Conservation (phyloP, 1,284 basidiomycete species). For the Melampsora americana region DNA sequence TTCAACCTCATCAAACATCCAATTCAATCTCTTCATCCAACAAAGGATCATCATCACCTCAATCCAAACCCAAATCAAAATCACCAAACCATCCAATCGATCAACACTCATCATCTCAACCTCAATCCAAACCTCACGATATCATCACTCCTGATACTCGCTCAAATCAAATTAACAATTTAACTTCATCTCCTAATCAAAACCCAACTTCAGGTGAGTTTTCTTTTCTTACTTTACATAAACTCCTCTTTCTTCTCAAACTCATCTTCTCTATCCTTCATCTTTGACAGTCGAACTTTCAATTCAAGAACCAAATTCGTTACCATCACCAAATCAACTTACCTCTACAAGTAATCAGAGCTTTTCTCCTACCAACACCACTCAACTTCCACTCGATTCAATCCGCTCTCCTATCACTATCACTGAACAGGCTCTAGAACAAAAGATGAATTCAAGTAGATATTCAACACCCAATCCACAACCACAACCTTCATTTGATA, state of each 20-base stretch:
- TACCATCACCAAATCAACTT: neutral
- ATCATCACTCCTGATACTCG: too few relatives aligned
- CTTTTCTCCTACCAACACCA: slow-evolving; percentile 2
- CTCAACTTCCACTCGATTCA: neutral
- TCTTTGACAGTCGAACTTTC: neutral
- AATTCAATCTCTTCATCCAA: neutral
- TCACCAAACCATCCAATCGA: too few relatives aligned
- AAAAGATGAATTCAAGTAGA: neutral
- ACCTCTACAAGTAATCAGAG: neutral
- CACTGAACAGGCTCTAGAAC: neutral
- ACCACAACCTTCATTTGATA: neutral
- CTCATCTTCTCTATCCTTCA: neutral
- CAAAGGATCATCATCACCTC: too few relatives aligned
- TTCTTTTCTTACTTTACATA: neutral
- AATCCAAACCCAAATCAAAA: too few relatives aligned
- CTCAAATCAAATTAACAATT: slow-evolving; percentile 24
- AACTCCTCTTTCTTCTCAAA: neutral
- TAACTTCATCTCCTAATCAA: neutral
- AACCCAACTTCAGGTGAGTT: neutral
- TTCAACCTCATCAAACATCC: neutral
- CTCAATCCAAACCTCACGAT: neutral
- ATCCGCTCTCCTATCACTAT: neutral
- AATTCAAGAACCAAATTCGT: neutral
- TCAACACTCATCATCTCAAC: neutral
- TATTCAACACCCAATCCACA: neutral